Conservation (phyloP, 2,329 filamentous ascomycete species). For the Verruconis gallopava region DNA sequence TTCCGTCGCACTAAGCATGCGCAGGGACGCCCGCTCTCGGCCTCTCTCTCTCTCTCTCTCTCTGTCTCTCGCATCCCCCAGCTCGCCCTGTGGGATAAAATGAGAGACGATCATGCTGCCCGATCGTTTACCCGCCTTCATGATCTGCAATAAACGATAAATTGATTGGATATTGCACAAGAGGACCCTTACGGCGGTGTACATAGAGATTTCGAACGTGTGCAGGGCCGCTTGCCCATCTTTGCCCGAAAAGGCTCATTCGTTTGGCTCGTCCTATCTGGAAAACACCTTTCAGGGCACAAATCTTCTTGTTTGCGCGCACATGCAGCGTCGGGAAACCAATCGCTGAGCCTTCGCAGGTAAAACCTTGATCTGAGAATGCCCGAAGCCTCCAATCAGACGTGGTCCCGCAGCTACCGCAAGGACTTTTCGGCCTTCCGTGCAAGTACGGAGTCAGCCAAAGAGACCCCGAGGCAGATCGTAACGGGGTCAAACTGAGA, state of each 20-base stretch:
- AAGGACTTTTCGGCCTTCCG: background rate
- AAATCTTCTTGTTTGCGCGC: no score
- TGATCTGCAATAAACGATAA: background rate
- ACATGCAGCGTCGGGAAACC: background rate
- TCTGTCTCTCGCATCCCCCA: no score
- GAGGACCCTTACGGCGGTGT: background rate
- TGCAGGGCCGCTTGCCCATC: background rate
- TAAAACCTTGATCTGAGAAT: background rate
- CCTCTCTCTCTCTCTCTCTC: no score
- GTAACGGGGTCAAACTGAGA: no score
- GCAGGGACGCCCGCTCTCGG: no score
- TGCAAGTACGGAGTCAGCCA: background rate
- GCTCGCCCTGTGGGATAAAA: background rate
- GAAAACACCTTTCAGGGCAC: no score
- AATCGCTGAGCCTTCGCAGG: background rate
- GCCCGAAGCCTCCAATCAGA: background rate
- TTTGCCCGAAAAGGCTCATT: background rate
- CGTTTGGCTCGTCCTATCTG: background rate
- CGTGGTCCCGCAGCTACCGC: background rate
- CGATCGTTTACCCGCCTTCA: no score
- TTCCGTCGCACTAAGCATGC: no score
- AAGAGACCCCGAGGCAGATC: background rate
- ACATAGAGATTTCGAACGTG: background rate
- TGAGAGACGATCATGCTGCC: no score
- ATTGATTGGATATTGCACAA: background rate